phyloP scores from a whole-genome alignment of 2,329 filamentous ascomycete genomes.

The Fusarium xylarioides region DNA sequence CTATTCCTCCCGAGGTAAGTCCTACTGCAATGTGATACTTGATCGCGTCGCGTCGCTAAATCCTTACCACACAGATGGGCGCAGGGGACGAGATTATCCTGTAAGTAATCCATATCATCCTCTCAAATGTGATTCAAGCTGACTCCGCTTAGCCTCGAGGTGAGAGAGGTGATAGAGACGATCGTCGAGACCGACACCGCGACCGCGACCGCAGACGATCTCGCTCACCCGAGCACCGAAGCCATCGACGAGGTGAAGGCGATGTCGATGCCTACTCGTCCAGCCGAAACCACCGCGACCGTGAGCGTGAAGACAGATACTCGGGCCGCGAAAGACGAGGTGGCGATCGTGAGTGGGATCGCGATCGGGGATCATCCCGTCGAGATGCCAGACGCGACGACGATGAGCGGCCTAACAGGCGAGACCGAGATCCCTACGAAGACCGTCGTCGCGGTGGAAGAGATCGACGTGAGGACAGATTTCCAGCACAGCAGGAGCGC shows the following conservation, averaged over 20 bases:
- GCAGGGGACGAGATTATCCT: slow-evolving; percentile 65
- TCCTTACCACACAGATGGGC: slow-evolving; percentile 52
- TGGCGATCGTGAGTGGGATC: slow-evolving; percentile 77
- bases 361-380: slow-evolving; percentile 70
- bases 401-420: slow-evolving; percentile 64
- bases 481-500: slow-evolving; percentile 60
- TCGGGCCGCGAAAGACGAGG: slow-evolving; percentile 69
- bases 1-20: slow-evolving; percentile 80
- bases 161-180: slow-evolving; percentile 46
- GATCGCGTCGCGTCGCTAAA: slow-evolving; percentile 46
- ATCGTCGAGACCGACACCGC: slow-evolving; percentile 46
- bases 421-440: slow-evolving; percentile 64
- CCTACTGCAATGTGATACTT: slow-evolving; percentile 5
- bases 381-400: slow-evolving; percentile 73
- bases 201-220: slow-evolving; percentile 73
- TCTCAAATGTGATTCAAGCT: slow-evolving; percentile 11
- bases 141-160: slow-evolving; percentile 43
- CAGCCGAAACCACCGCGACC: slow-evolving; percentile 89
- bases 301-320: slow-evolving; percentile 94
- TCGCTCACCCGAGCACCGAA: slow-evolving; percentile 80
- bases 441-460: slow-evolving; percentile 63
- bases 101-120: slow-evolving; percentile 49
- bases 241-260: slow-evolving; percentile 76
- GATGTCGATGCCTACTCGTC: slow-evolving; percentile 91
- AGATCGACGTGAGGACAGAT: slow-evolving; percentile 53